A percentile compares a stretch with the other conserved stretches of the same genome.
These are phyloP conservation scores for Ogataea dorogensis DNA, from an alignment of 805 yeast genomes.

Conservation along the genomic window DNA sequence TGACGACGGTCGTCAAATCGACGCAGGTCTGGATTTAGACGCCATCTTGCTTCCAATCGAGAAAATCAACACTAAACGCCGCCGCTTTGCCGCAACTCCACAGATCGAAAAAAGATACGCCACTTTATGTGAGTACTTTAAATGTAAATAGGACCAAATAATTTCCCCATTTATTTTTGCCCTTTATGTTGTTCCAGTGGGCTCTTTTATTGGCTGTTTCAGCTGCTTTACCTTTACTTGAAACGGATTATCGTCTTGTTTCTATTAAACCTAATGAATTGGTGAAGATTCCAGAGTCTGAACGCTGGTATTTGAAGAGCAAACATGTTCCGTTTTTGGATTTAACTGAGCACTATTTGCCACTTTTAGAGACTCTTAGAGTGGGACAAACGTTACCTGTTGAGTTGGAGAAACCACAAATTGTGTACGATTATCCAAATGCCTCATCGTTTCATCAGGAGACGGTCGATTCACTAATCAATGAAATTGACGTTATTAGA, in stretches of 20 bases:
- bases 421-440: slow-evolving; percentile 53
- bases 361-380: slow-evolving; percentile 3
- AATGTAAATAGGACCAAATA: slow-evolving; percentile 2
- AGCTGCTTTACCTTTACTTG: slow-evolving; percentile 4
- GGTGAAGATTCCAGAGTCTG: slow-evolving; percentile 33
- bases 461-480: slow-evolving; percentile 33
- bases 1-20: slow-evolving; percentile 1
- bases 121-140: slow-evolving; percentile 6
- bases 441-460: slow-evolving; percentile 34
- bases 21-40: neutral
- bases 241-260: slow-evolving; percentile 5
- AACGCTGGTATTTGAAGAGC: slow-evolving; percentile 36
- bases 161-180: slow-evolving; percentile 3
- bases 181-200: slow-evolving; percentile 1
- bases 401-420: slow-evolving; percentile 10
- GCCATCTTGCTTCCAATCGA: slow-evolving; percentile 2
- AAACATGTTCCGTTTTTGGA: slow-evolving; percentile 41
- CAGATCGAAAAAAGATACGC: slow-evolving; percentile 3
- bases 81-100: slow-evolving; percentile 1
- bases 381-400: slow-evolving; percentile 1
- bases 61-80: slow-evolving; percentile 1
- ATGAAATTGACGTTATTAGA: slow-evolving; percentile 11
- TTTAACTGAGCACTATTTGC: slow-evolving; percentile 31
- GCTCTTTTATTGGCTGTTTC: neutral
- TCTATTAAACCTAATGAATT: slow-evolving; percentile 12